Conservation (phyloP, 257 asterid genomes). For the Apocynum venetum region DNA sequence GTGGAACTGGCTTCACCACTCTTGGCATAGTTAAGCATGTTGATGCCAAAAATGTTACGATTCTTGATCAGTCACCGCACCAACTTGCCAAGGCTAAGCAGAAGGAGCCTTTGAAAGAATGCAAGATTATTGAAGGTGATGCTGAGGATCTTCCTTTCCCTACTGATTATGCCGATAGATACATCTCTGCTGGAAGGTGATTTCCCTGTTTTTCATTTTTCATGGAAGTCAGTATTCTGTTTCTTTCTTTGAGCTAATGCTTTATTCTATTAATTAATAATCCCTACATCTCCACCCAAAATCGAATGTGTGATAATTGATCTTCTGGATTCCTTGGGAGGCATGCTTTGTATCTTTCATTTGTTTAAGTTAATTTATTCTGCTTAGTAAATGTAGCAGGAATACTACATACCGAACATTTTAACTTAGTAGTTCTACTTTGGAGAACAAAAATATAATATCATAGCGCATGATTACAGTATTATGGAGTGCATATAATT, state of each 20-base stretch:
- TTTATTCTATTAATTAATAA: not conserved
- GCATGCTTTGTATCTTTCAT: not conserved
- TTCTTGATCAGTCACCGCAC: constrained; percentile 97
- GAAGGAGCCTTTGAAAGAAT: constrained; percentile 83
- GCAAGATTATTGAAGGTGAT: constrained; percentile 86
- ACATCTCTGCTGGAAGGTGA: constrained; percentile 94
- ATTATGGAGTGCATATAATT: not conserved
- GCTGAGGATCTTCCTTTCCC: constrained; percentile 93
- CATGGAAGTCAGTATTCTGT: not conserved
- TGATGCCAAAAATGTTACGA: constrained; percentile 89
- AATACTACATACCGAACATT: not conserved
- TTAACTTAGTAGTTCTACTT: not conserved
- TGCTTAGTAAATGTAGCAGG: not conserved
- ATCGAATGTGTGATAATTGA: not conserved
- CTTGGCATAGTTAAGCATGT: constrained; percentile 85
- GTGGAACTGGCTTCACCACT: constrained; percentile 97
- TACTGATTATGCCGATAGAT: constrained; percentile 78
- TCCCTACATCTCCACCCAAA: not conserved
- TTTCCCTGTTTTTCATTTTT: not conserved
- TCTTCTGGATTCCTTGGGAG: not conserved
- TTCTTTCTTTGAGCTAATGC: not conserved
- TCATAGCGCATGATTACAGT: not conserved
- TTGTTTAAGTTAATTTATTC: not conserved
- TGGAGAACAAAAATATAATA: not conserved
- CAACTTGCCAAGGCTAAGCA: constrained; percentile 89